Evolutionary conservation across 495 filamentous ascomycete species (phyloP).

Genomic region (Mycothermus thermophilus): DNA sequence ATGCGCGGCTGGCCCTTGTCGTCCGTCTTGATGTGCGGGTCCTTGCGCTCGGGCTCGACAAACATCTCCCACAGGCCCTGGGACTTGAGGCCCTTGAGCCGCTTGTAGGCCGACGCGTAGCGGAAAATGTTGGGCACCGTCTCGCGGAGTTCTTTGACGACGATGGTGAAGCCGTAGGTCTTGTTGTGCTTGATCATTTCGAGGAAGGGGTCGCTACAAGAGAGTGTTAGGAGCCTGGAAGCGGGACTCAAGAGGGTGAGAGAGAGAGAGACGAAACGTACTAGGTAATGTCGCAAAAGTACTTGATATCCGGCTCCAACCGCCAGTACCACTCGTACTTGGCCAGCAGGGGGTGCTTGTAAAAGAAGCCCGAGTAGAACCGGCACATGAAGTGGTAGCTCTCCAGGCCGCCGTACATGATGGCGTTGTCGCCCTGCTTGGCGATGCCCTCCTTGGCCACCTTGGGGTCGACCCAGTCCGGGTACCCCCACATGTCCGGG

Average conservation of each 20-base stretch:
- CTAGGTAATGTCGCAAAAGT: slow-evolving; percentile 99
- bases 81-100: slow-evolving; percentile 77
- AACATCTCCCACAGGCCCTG: slow-evolving; percentile 99
- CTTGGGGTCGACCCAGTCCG: slow-evolving; percentile 87
- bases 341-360: slow-evolving; percentile 85
- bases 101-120: slow-evolving; percentile 98
- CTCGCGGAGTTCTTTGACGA: slow-evolving; percentile 95
- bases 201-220: slow-evolving; percentile 75
- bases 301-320: slow-evolving; percentile 98
- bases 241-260: no score
- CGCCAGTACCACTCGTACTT: slow-evolving; percentile 99
- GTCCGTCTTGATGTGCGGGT: slow-evolving; percentile 17
- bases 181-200: slow-evolving; percentile 88
- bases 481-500: slow-evolving; percentile 84
- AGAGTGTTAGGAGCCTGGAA: slow-evolving; percentile 6
- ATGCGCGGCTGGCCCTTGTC: slow-evolving; percentile 53
- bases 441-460: slow-evolving; percentile 90
- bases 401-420: slow-evolving; percentile 99
- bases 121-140: slow-evolving; percentile 99
- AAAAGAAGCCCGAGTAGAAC: slow-evolving; percentile 98
- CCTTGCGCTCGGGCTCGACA: slow-evolving; percentile 54
- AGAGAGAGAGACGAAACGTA: slow-evolving; percentile 42
- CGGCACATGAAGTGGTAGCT: slow-evolving; percentile 98
- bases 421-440: slow-evolving; percentile 91
- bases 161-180: slow-evolving; percentile 98